Evolutionary conservation across 495 filamentous ascomycete species (phyloP), one percentile per base, ranked within the genome.

Genomic region (Xylaria castorea): DNA sequence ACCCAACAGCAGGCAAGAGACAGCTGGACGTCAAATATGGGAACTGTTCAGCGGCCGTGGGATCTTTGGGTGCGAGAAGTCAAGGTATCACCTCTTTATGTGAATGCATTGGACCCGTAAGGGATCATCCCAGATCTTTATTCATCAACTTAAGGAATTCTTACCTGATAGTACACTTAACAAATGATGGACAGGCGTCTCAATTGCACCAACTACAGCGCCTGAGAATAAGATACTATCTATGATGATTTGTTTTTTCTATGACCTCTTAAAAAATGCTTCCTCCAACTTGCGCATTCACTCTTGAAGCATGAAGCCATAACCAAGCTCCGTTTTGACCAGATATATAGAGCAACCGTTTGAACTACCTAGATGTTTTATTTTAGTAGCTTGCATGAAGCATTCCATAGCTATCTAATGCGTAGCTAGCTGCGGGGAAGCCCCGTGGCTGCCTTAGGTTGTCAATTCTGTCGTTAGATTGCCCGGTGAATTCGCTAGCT

Each of bases 41-140:
- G 65, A 20, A 79, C 75, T 12, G 68, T 73, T 0, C 72, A 78
- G 4, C 62, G 79, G 50, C 79, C 85, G 7, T 86, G 85, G 85
- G 68, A 66, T 16, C 68, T 87, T 2, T 87, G 85, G 85, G 62
- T 78, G 8, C 77, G 77, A 44, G 83, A 87, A 67, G 81, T 86
- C 5, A 73, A 80, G 72, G 76, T 66, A 2, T 72, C 73, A n/a
- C 60, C 60, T 7, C 57, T 85, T 55, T 85, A 85, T 70, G 66
- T 42, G 14, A 78, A 76, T 34, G 2, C 1, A 2, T 55, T 68
- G 36, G 36, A 68, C 36, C 50, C 50, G n/a, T 68, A 30, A 44
- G 1, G 46, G 46, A 57, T 44, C 11, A 44, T 30, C 11, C 2
- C n/a, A n/a, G 14, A 32, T 61, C 18, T 61, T 61, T 22, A 12